A percentile compares a stretch with the other conserved stretches of the same genome.
Conservation (phyloP, 2,329 filamentous ascomycete genomes). For the Alternaria sp. region DNA sequence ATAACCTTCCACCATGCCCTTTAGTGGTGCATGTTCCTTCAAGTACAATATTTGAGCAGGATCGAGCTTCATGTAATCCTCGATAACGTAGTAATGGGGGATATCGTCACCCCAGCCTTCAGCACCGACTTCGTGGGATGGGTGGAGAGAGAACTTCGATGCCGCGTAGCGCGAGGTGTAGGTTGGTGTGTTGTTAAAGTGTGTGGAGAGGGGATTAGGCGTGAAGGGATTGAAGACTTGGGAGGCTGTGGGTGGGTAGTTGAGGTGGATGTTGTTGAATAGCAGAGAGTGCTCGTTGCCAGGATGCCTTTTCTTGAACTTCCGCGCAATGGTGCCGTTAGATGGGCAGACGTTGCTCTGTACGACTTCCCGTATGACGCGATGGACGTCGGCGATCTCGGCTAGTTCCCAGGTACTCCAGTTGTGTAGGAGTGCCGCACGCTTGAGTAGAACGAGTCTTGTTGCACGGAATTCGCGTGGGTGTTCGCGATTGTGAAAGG, state of each 20-base stretch:
- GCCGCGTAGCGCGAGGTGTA: conserved; percentile 52
- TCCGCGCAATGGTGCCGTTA: conserved; percentile 66
- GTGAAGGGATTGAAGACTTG: conserved; percentile 45
- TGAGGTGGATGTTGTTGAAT: conserved; percentile 63
- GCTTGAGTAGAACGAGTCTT: conserved; percentile 58
- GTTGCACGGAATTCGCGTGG: conserved; percentile 60
- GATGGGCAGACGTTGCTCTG: conserved; percentile 68
- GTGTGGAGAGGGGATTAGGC: conserved; percentile 40
- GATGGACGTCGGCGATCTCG: conserved; percentile 67
- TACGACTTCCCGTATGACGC: conserved; percentile 64
- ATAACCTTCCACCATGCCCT: conserved; percentile 65
- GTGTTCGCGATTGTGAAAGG: conserved; percentile 64
- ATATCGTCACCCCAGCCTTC: conserved; percentile 73
- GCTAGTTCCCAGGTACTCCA: conserved; percentile 64
- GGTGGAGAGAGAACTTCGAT: conserved; percentile 57
- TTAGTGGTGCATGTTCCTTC: conserved; percentile 63
- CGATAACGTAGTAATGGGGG: conserved; percentile 68
- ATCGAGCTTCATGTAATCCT: conserved; percentile 71
- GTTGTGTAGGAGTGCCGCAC: conserved; percentile 66
- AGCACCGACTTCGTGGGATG: conserved; percentile 61
- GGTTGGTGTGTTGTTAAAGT: conserved; percentile 47
- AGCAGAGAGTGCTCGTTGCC: conserved; percentile 59
- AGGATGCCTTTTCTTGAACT: conserved; percentile 65
- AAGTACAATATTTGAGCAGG: conserved; percentile 67
- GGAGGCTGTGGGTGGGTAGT: conserved; percentile 53